phyloP scores from a whole-genome alignment of 192 early-diverging fungal species.

The Backusella macrospora region DNA sequence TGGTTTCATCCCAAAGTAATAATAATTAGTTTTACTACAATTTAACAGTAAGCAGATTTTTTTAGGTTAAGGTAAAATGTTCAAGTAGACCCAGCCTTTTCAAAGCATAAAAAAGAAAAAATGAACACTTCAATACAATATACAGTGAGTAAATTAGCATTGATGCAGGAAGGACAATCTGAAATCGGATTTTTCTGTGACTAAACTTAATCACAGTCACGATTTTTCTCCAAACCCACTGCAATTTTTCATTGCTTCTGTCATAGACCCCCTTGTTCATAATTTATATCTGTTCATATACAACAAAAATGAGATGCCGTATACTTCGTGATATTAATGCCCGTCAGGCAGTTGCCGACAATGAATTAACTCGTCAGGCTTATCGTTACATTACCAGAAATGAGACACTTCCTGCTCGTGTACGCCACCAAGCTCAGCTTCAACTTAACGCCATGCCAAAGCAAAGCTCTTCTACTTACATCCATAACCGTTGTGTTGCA shows the following conservation, averaged over 20 bases:
- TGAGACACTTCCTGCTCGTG: conserved; percentile 69
- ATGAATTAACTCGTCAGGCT: conserved; percentile 73
- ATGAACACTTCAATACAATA: no score
- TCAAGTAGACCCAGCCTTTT: no score
- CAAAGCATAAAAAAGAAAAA: no score
- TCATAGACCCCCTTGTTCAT: conserved; percentile 14
- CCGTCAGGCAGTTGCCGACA: conserved; percentile 63
- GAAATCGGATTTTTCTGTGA: not conserved
- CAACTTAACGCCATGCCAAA: conserved; percentile 68
- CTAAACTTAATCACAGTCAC: not conserved
- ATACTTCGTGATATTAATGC: conserved; percentile 75
- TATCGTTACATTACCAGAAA: conserved; percentile 79
- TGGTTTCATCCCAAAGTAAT: no score
- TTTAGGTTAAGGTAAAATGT: no score
- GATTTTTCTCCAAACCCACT: not conserved
- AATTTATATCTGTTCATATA: not conserved
- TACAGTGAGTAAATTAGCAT: no score
- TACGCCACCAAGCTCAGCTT: conserved; percentile 79
- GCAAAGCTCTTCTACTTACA: conserved; percentile 62
- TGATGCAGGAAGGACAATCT: no score
- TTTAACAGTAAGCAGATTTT: no score
- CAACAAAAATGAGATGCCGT: conserved; percentile 43
- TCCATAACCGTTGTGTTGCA: conserved; percentile 74
- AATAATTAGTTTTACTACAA: no score
- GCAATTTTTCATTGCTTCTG: not conserved